Evolutionary conservation across 2,329 filamentous ascomycete species (phyloP).

Genomic region (Beauveria sp.): DNA sequence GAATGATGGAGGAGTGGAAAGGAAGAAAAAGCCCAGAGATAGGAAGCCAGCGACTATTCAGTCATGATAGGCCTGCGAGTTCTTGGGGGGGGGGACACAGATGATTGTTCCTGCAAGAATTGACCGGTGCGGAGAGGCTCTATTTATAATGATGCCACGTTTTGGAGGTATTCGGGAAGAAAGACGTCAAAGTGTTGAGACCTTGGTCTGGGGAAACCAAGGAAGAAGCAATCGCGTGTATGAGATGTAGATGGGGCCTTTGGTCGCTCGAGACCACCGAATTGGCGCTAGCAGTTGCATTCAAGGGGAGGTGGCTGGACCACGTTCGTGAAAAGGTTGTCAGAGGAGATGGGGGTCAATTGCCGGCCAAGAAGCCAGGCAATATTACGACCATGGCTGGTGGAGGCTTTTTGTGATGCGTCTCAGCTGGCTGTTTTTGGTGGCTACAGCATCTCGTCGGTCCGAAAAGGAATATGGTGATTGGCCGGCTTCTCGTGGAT

Average conservation of each 20-base stretch:
- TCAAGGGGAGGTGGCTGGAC: not conserved
- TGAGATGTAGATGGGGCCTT: not conserved
- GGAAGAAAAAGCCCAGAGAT: not conserved
- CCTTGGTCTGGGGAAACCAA: not conserved
- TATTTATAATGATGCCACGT: not conserved
- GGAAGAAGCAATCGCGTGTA: not conserved
- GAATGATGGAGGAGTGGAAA: not conserved
- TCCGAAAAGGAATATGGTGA: not conserved
- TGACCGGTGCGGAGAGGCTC: not conserved
- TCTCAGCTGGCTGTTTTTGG: not conserved
- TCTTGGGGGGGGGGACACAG: not conserved
- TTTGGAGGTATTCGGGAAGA: not conserved
- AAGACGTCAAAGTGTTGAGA: not conserved
- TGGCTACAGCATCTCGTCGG: not conserved
- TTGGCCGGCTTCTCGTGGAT: not conserved
- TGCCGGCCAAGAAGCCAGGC: not conserved
- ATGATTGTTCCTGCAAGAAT: not conserved
- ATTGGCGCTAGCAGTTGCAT: not conserved
- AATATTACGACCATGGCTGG: not conserved
- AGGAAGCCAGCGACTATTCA: not conserved
- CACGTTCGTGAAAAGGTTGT: not conserved
- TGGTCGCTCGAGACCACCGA: not conserved
- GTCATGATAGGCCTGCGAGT: conserved; percentile 1
- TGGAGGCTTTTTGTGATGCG: not conserved
- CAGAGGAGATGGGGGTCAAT: not conserved